Percentiles rank a stretch among this genome's conserved stretches.
Evolutionary conservation across 495 filamentous ascomycete genomes (phyloP).

Genomic region (Neurospora pannonica): DNA sequence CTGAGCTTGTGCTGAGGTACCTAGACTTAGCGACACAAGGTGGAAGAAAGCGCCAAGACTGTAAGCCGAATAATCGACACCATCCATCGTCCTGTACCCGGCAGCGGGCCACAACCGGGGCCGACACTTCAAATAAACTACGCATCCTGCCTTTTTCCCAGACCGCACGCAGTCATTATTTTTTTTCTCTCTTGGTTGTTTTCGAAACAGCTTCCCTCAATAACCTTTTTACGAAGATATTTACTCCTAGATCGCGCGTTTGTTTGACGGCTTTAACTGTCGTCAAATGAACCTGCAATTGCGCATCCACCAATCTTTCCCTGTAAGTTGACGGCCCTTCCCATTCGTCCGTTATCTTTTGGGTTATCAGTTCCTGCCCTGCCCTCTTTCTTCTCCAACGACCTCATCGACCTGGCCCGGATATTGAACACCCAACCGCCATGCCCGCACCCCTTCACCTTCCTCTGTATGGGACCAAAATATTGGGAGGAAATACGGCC

Average conservation of each 20-base stretch:
- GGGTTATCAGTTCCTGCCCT: background rate
- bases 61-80: no score
- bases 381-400: no score
- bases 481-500: background rate
- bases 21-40: no score
- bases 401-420: background rate
- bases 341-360: background rate
- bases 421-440: background rate
- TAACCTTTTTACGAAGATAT: background rate
- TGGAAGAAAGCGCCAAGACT: no score
- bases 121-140: background rate
- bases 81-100: background rate
- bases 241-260: slow-evolving; percentile 42
- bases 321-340: slow-evolving; percentile 29
- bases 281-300: slow-evolving; percentile 65
- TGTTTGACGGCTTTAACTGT: slow-evolving; percentile 51
- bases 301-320: slow-evolving; percentile 31
- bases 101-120: background rate
- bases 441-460: background rate
- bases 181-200: slow-evolving; percentile 10
- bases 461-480: background rate
- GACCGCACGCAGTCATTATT: background rate
- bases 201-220: background rate
- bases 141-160: background rate
- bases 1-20: no score